Evolutionary conservation across 306 rosid genomes (phyloP), one percentile per base, ranked within the genome.

Genomic region (Malus asiatica): DNA sequence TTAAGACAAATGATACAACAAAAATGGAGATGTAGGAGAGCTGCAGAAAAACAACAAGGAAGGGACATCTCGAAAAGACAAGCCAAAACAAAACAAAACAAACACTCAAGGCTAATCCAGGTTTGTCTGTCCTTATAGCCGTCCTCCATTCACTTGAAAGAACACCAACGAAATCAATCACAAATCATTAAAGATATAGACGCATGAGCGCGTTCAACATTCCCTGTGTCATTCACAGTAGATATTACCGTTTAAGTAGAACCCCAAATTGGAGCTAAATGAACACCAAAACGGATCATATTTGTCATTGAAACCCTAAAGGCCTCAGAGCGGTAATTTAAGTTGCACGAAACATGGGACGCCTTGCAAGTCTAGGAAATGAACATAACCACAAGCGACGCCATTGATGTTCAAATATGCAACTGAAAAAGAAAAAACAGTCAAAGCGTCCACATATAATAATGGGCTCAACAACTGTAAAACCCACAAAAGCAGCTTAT

Each of bases 401-500:
- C 57, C 77, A 27, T 10, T 55, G 66, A 35, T 4, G 11, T 59
- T 45, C 78, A 74, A 62, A 20, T 74, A 44, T 27, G 70, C 61
- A 35, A 63, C 22, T 74, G 5, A 4, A 29, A 38, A 38, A 38
- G 20, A 14, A 30, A 29, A 64, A 66, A 33, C 62, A 63, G 81
- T 73, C 80, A 62, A 51, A 83, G 79, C 67, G 79, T 70, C 80
- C 71, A 6, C 42, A 61, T 58, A 55, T 45, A 25, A 66, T 35
- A 32, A 73, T 79, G 68, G 85, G 78, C 65, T 80, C 81, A 75
- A 80, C 46, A 77, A 72, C 38, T 33, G 53, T 38, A 69, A 74
- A 77, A 78, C 77, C 69, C 75, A 76, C 29, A 57, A 70, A 65
- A 83, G 84, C 66, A 77, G 75, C 82, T 20, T 73, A 81, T 82